phyloP scores from a whole-genome alignment of 208 protist species.

The Crithidia expoeki region DNA sequence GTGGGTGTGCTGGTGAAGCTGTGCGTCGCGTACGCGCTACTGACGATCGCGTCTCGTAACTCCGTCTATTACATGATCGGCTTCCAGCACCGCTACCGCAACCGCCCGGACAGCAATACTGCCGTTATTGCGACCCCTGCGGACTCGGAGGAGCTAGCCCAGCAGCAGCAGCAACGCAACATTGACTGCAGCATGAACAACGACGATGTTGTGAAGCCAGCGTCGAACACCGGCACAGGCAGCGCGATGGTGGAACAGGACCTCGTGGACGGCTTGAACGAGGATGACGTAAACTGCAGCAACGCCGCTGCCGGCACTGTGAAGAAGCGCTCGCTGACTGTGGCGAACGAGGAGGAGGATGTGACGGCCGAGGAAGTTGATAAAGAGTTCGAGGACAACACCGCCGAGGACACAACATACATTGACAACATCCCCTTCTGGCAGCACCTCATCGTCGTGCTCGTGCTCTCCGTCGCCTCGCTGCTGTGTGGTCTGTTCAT shows the following conservation, averaged over 20 bases:
- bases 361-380: not conserved
- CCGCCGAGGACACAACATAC: conserved; percentile 31
- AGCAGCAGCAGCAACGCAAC: too few relatives aligned
- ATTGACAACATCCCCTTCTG: conserved; percentile 54
- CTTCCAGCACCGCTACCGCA: conserved; percentile 46
- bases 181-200: not conserved
- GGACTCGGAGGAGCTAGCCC: conserved; percentile 3
- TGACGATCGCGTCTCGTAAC: conserved; percentile 50
- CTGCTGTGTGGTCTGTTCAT: conserved; percentile 77
- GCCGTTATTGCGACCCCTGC: not conserved
- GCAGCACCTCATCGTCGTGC: conserved; percentile 43
- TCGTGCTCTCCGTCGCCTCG: conserved; percentile 29
- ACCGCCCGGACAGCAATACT: conserved; percentile 6
- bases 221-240: not conserved
- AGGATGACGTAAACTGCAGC: not conserved
- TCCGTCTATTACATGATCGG: conserved; percentile 61
- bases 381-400: conserved; percentile 12
- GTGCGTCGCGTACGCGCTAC: conserved; percentile 59
- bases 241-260: not conserved
- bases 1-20: conserved; percentile 66
- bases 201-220: not conserved
- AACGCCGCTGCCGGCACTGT: too few relatives aligned
- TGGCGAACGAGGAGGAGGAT: not conserved
- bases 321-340: too few relatives aligned
- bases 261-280: not conserved